These are phyloP conservation scores for Catunica adiposa DNA, from an alignment of 2,329 filamentous ascomycete species.

Conservation along the genomic window DNA sequence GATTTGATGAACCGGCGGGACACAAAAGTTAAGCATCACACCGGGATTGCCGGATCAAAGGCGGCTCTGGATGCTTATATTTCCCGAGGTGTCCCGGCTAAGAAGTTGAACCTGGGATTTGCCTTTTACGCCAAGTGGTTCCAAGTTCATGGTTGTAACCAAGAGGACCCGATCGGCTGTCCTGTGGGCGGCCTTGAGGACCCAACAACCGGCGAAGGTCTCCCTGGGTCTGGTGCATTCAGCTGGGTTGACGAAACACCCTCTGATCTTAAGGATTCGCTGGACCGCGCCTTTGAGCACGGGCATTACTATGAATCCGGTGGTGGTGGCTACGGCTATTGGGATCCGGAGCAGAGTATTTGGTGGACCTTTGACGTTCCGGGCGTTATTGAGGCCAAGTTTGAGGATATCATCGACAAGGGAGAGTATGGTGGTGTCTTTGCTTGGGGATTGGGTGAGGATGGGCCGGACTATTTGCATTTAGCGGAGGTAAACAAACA, in stretches of 20 bases:
- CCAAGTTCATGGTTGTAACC: conserved; percentile 29
- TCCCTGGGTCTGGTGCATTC: conserved; percentile 40
- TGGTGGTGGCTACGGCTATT: conserved; percentile 50
- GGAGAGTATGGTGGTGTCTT: conserved; percentile 52
- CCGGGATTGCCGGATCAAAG: conserved; percentile 39
- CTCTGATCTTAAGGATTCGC: conserved; percentile 37
- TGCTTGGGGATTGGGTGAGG: conserved; percentile 60
- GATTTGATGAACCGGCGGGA: conserved; percentile 56
- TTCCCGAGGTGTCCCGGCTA: conserved; percentile 31
- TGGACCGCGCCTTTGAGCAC: conserved; percentile 33
- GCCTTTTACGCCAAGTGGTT: conserved; percentile 55
- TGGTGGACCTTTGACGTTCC: conserved; percentile 65
- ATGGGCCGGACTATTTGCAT: conserved; percentile 31
- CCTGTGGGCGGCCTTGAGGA: conserved; percentile 41
- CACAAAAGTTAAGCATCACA: conserved; percentile 46
- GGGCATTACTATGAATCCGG: conserved; percentile 38
- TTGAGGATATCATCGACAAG: conserved; percentile 38
- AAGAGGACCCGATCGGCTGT: conserved; percentile 33
- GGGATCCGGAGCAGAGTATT: conserved; percentile 38
- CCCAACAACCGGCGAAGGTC: conserved; percentile 37
- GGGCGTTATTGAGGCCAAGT: conserved; percentile 43
- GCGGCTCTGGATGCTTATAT: conserved; percentile 43
- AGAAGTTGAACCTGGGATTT: conserved; percentile 45
- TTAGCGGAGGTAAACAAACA: conserved; percentile 20
- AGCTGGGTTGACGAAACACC: conserved; percentile 43